These are phyloP conservation scores for Scheffersomyces lignosus DNA, from an alignment of 805 yeast species.

Conservation along the genomic window DNA sequence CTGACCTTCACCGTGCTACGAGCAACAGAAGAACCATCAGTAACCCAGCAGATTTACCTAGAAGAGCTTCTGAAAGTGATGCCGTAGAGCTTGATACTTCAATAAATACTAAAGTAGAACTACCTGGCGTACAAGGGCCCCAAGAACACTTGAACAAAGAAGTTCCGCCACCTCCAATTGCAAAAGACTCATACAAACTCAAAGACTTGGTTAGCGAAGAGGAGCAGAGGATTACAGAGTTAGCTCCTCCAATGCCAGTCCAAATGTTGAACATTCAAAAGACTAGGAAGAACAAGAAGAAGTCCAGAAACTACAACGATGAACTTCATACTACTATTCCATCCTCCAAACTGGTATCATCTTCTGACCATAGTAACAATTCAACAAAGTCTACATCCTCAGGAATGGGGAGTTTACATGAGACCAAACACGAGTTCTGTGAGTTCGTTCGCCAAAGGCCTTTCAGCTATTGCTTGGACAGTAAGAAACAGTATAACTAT, in stretches of 20 bases:
- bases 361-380: conserved; percentile 2
- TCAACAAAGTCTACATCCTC: too few relatives aligned
- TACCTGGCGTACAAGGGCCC: conserved; percentile 1
- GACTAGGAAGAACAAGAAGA: conserved; percentile 7
- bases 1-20: background rate
- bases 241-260: background rate
- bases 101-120: conserved; percentile 4
- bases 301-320: conserved; percentile 3
- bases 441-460: conserved; percentile 25
- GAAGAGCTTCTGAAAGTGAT: too few relatives aligned
- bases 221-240: background rate
- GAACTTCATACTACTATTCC: background rate
- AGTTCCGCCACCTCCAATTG: background rate
- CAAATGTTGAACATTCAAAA: conserved; percentile 1
- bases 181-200: too few relatives aligned
- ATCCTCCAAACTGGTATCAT: background rate
- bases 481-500: conserved; percentile 19
- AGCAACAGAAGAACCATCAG: conserved; percentile 4
- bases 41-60: conserved; percentile 1
- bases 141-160: background rate
- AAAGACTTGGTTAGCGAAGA: background rate
- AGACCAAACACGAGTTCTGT: conserved; percentile 15
- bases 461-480: conserved; percentile 26
- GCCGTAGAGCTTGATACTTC: background rate
- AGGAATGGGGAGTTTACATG: conserved; percentile 1